Base-by-base conservation (phyloP, 2,329 filamentous ascomycete species). In the Dactylonectria estremocensis region DNA sequence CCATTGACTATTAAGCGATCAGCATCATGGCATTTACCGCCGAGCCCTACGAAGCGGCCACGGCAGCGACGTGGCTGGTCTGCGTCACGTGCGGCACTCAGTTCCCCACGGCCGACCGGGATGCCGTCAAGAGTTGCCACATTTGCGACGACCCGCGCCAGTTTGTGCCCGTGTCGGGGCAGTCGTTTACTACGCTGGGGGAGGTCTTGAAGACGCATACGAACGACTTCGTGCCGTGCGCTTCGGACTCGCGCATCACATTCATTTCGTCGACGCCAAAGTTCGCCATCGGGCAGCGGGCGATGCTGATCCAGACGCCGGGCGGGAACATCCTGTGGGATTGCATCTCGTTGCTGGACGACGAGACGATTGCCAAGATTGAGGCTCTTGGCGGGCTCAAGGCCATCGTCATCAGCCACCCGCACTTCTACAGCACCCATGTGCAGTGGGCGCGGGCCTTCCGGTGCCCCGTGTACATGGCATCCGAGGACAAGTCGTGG, bases 351-450 rank as follows among this genome's bases (percentile, higher is more conserved):
- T 89, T 90, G 70, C 82, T 96, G 3, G 92, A 95, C 77, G 80
- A 86, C 1, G 85, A 85, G 3, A 95, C 93, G 0, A 80, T 93
- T 0, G 76, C 81, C 1, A 78, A 80, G 63, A 89, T 95, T 73
- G 84, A 87, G 6, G 77, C 76, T 0, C 83, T 90, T 7, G 93
- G 93, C 49, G 92, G 92, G 0, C 76, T 97, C 13, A 83, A 83
- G 37, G 93, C 91, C 0, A 95, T 96, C 52, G 90, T 90, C 72
- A 93, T 95, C 69, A 91, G 88, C 11, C 93, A 97, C 80, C 94
- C 94, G 59, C 94, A 97, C 78, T 97, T 93, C 81, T 96, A 93
- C 81, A 90, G 90, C 14, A 92, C 93, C 3, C 91, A 94, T 78
- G 79, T 93, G 0, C 88, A 92, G 71, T 97, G 94, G 93, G 91